These are phyloP conservation scores for Candida orba DNA, from an alignment of 805 yeast species.

Conservation along the genomic window DNA sequence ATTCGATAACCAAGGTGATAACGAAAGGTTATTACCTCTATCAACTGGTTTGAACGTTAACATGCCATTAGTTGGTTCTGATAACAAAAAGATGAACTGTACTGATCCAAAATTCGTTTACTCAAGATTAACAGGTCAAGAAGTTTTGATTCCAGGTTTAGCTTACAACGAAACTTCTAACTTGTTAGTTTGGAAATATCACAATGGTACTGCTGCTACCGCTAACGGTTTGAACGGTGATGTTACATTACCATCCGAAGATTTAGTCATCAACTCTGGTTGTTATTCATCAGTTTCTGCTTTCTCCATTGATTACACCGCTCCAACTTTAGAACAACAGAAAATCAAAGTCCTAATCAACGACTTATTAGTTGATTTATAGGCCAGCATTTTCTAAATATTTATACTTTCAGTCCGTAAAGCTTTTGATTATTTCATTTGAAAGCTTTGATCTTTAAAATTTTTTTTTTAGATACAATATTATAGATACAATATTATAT, in stretches of 20 bases:
- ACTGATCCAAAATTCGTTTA: slow-evolving; percentile 34
- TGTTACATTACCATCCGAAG: slow-evolving; percentile 38
- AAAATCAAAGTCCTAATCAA: slow-evolving; percentile 13
- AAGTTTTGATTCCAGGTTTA: slow-evolving; percentile 9
- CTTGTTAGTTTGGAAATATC: slow-evolving; percentile 15
- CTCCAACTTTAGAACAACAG: slow-evolving; percentile 12
- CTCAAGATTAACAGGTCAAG: slow-evolving; percentile 39
- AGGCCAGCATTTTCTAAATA: neutral
- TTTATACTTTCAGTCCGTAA: neutral
- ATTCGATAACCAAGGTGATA: slow-evolving; percentile 30
- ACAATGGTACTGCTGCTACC: slow-evolving; percentile 21
- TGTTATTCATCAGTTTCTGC: slow-evolving; percentile 40
- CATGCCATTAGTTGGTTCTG: slow-evolving; percentile 39
- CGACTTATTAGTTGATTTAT: slow-evolving; percentile 9
- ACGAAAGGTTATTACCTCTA: slow-evolving; percentile 32
- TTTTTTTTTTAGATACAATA: too few species aligned
- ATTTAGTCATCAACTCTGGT: slow-evolving; percentile 20
- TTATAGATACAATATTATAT: too few species aligned
- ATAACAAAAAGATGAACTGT: slow-evolving; percentile 29
- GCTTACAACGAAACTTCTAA: slow-evolving; percentile 35
- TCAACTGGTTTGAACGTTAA: slow-evolving; percentile 43
- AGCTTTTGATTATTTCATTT: neutral
- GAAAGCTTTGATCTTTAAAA: too few species aligned
- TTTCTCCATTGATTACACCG: slow-evolving; percentile 39
- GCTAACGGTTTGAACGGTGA: slow-evolving; percentile 34